A percentile compares a stretch with the other conserved stretches of the same genome.
Conservation (phyloP, 495 filamentous ascomycete genomes). For the Podospora pseudopauciseta region DNA sequence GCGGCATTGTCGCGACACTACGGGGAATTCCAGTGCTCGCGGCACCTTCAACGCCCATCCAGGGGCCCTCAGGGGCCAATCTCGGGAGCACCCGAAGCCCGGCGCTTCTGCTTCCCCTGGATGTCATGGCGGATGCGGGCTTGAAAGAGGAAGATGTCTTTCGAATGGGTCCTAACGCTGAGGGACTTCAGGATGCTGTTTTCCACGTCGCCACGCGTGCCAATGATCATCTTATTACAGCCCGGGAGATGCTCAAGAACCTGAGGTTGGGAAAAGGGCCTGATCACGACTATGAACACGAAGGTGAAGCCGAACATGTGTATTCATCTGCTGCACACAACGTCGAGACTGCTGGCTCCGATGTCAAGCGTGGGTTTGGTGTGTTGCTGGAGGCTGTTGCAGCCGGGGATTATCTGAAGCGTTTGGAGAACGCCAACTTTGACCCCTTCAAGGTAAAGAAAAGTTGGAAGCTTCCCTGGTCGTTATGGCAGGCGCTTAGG, state of each 20-base stretch:
- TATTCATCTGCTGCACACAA: conserved; percentile 44
- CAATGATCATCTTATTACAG: conserved; percentile 92
- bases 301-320: conserved; percentile 70
- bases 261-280: conserved; percentile 66
- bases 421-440: conserved; percentile 75
- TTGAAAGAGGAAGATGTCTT: conserved; percentile 87
- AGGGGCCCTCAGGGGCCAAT: conserved; percentile 35
- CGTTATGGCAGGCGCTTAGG: conserved; percentile 67
- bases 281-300: conserved; percentile 83
- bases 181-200: conserved; percentile 80
- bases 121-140: conserved; percentile 78
- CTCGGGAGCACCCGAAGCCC: conserved; percentile 39
- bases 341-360: conserved; percentile 34
- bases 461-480: conserved; percentile 89
- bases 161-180: conserved; percentile 68
- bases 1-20: conserved; percentile 78
- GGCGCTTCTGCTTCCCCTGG: conserved; percentile 68
- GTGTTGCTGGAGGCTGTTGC: conserved; percentile 77
- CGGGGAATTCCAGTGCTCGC: conserved; percentile 81
- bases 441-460: conserved; percentile 64
- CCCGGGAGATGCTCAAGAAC: conserved; percentile 82
- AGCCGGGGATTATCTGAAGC: conserved; percentile 71
- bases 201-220: conserved; percentile 89
- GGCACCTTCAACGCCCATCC: conserved; percentile 61
- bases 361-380: conserved; percentile 67